Evolutionary conservation across 148 eudicot species (phyloP), one percentile per base, ranked within the genome.

Genomic region (Amaranthus cruentus): DNA sequence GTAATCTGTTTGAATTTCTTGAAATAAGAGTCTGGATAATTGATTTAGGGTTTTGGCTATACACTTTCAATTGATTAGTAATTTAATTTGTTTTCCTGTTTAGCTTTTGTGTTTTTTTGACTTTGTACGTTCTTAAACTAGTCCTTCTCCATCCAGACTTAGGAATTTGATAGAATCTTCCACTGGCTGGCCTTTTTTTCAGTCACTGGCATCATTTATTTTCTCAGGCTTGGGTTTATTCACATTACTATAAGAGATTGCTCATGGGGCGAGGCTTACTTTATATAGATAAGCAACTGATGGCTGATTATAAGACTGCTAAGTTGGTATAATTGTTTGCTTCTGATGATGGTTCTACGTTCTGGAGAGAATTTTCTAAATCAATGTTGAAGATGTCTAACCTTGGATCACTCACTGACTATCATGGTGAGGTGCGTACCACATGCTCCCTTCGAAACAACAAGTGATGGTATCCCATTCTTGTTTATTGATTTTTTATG

Each of bases 231-330:
- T 79, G 57, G 80, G 70, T 6, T 81, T 81, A 75, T 18, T 12
- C 82, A 18, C 81, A 82, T 21, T 84, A 82, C 65, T 86, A 75
- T 68, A 64, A 84, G 68, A 79, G 68, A 18, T 75, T 86, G 80
- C 62, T 82, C 11, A 67, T 70, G 74, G 89, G 89, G 10, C 80
- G 83, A 49, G 89, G 85, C 50, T 75, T 84, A 47, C 82, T 86
- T 15, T 76, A 65, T 53, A 73, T 85, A 46, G 87, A 86, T 60
- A 87, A 84, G 68, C 85, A 86, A 60, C 71, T 83, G 62, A 86
- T 86, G 89, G 81, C 76, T 7, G 60, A 74, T 74, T 52, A 81
- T 6, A 66, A 55, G 59, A 86, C 87, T 59, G 85, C 85, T 28
- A 74, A 73, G 21, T 4, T 81, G 66, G 89, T 83, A 9, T 74